These are phyloP conservation scores for Hypomyces rosellus DNA, from an alignment of 2,329 filamentous ascomycete genomes.

Conservation along the genomic window DNA sequence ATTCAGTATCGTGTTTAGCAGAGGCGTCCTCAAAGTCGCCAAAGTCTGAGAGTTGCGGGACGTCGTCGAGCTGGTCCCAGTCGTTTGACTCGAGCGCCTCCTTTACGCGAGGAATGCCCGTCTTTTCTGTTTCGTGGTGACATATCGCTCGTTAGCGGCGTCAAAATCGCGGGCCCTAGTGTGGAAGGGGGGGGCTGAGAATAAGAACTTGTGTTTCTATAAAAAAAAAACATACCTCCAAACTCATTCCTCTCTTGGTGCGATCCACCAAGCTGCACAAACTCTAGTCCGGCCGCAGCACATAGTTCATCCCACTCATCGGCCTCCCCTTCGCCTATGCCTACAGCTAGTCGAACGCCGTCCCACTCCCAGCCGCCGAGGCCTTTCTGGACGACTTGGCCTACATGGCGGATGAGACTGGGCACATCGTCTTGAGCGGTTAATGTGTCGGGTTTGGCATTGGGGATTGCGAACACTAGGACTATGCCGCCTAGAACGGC, in stretches of 20 bases:
- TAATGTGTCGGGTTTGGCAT: conserved; percentile 1
- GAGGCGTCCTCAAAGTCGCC: conserved; percentile 25
- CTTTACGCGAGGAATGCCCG: conserved; percentile 50
- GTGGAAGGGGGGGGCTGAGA: not conserved
- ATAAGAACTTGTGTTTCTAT: not conserved
- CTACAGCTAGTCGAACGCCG: conserved; percentile 55
- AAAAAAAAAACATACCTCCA: conserved; percentile 40
- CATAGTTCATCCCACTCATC: conserved; percentile 59
- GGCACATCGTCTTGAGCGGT: conserved; percentile 20
- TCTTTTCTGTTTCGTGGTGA: conserved; percentile 40
- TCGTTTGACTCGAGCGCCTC: conserved; percentile 62
- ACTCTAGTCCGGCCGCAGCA: conserved; percentile 54
- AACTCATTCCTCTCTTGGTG: conserved; percentile 47
- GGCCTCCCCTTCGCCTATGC: conserved; percentile 42
- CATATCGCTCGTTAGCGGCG: too few species aligned
- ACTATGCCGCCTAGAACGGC: conserved; percentile 54
- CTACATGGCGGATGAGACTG: conserved; percentile 45
- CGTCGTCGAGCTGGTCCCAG: conserved; percentile 41
- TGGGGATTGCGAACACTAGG: conserved; percentile 28
- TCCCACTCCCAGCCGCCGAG: conserved; percentile 59
- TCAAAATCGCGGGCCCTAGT: not conserved
- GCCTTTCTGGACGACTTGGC: conserved; percentile 48
- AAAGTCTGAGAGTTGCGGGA: conserved; percentile 23
- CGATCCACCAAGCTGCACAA: conserved; percentile 45
- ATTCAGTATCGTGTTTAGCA: conserved; percentile 21